Evolutionary conservation across 352 stramenopile species (phyloP), one percentile per base, ranked within the genome.

Genomic region (Pythium catenulatum): DNA sequence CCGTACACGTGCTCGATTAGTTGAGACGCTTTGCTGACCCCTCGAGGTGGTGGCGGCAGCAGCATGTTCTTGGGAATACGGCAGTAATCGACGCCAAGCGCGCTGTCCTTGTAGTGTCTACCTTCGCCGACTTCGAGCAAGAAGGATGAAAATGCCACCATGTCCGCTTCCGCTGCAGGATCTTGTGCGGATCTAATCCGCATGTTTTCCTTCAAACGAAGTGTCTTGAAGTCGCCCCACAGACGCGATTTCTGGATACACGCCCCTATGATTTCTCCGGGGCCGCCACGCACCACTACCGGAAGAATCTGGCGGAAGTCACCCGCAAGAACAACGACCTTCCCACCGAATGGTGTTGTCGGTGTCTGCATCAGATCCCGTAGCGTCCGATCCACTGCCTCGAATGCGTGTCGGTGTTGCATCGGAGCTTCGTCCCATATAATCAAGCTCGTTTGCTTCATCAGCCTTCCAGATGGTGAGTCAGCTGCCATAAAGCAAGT

Each of bases 261-360:
- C 15, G 70, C 70, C 4, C n/a, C 25, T 13, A 79, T 19, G 15
- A 79, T 52, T 7, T 79, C 27, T 4, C 23, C 50, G 54, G 54
- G 43, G 19, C 5, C 43, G 21, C 65, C 65, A 6, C 27, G 23
- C 1, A 30, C 2, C 8, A 83, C 45, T 2, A 83, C 46, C 13
- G 75, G 59, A 41, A 83, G 75, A n/a, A 75, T 83, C 23, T 83
- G 75, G 1, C 75, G 75, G 45, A 83, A 83, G 36, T 83, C 75
- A 23, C 75, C 76, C 21, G n/a, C n/a, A 4, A 83, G 46, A 52
- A 83, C 39, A 7, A 83, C 61, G 5, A 56, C 17, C 37, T 83
- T 83, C 0, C 76, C 76, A 17, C 61, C 76, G 56, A 83, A 83
- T 14, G 45, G 76, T 19, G 52, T 15, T 2, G 5, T 19, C 6